phyloP scores from a whole-genome alignment of 331 rosid species.

The Dryas integrifolia region DNA sequence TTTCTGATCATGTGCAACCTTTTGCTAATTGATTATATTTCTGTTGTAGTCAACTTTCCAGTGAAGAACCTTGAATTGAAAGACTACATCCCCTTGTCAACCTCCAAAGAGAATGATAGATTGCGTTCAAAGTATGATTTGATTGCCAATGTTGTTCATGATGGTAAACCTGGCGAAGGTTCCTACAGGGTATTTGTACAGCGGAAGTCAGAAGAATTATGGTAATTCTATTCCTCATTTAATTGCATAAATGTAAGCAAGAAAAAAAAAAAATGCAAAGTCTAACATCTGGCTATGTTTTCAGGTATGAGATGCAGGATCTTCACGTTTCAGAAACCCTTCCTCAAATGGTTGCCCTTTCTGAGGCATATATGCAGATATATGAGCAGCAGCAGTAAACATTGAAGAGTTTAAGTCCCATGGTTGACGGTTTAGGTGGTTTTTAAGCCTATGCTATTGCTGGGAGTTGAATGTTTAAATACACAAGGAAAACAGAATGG shows the following conservation, averaged over 20 bases:
- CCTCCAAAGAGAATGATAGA: slow-evolving; percentile 68
- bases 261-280: neutral
- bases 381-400: slow-evolving; percentile 84
- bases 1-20: slow-evolving; percentile 1
- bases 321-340: slow-evolving; percentile 91
- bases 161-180: slow-evolving; percentile 96
- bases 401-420: neutral
- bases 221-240: slow-evolving; percentile 43
- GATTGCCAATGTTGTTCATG: slow-evolving; percentile 89
- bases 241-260: slow-evolving; percentile 3
- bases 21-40: slow-evolving; percentile 17
- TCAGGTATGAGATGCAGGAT: slow-evolving; percentile 98
- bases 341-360: slow-evolving; percentile 96
- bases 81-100: slow-evolving; percentile 90
- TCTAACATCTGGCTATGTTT: slow-evolving; percentile 18
- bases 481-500: neutral
- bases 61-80: slow-evolving; percentile 94
- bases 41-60: slow-evolving; percentile 79
- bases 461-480: neutral
- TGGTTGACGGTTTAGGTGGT: neutral
- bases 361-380: slow-evolving; percentile 94
- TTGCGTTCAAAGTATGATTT: slow-evolving; percentile 82
- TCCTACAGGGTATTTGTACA: slow-evolving; percentile 85
- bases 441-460: neutral
- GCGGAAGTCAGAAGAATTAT: slow-evolving; percentile 83